Evolutionary conservation across 441 rosid species (phyloP), one percentile per base, ranked within the genome.

Genomic region (Dalechampia spathulata): DNA sequence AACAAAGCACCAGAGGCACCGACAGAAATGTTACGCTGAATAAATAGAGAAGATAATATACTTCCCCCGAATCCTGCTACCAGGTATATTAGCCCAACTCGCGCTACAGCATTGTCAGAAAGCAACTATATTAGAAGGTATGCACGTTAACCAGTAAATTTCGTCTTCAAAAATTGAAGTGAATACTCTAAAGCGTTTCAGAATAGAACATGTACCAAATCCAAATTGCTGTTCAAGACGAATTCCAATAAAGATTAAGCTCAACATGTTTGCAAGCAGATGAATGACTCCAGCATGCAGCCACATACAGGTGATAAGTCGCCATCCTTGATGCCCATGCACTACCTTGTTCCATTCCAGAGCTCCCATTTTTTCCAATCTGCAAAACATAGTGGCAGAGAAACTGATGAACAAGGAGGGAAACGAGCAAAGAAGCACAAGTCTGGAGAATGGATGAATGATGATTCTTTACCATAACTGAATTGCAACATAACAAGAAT

Each of bases 1-100:
- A 89, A 89, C 60, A 89, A 73, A 66, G 99, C 99, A 66, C 97
- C 90, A 2, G 99, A 92, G 17, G 96, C 97, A 61, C 99, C 99
- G 13, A 89, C 96, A 16, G 96, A 86, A 39, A 85, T 83, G 38
- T 72, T 80, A 12, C 14, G 34, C 58, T 73, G 87, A 52, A 83
- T 71, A 73, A 92, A 92, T 49, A 89, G 75, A 25, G 90, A 60
- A 37, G 97, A 86, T 25, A 89, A 56, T 49, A 85, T 62, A 73
- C 99, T 83, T 17, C 97, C 96, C 13, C 95, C 90, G 27, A 92
- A 66, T 61, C 96, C 97, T 0, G 97, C 83, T 40, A 83, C 48
- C 14, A 92, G 74, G 66, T 92, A 92, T 69, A 89, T 65, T 9
- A 61, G 14, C 52, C 95, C 99, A 52, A 89, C 83, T 36, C 88